Evolutionary conservation across 2,329 filamentous ascomycete genomes (phyloP), one percentile per base, ranked within the genome.

Genomic region (Epichloe festucae): DNA sequence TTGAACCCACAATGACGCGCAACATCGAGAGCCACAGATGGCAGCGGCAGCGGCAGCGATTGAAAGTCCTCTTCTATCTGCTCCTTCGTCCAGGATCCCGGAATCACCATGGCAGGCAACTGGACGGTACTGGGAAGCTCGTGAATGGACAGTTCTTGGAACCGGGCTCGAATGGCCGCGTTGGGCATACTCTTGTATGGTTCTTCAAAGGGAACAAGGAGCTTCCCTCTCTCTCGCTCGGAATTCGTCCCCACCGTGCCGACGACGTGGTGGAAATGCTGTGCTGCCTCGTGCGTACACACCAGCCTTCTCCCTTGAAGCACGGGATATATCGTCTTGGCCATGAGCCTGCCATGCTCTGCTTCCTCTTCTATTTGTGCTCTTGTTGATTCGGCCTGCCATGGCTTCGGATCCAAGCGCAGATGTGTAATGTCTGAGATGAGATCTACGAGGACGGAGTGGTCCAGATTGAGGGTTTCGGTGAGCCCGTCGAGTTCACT

Each of bases 381-480:
- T 3, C 60, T 55, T 5, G 67, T 69, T 3, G 62, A 63, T 12
- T 52, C 54, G 3, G 60, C 61, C 44, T 69, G 65, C 63, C 65
- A 69, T 3, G 61, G 58, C 50, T 65, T 58, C 0, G 64, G 61
- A 17, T 63, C 54, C 5, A 70, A 65, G 3, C 55, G 50, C 8
- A 59, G 52, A 40, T 72, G 69, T 1, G 68, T 71, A 12, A 70
- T 60, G 48, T 72, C 69, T 1, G 69, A 70, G 36, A 68, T 63
- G 31, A 72, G 60, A 42, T 69, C 65, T 41, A 71, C 65, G 14
- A 72, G 64, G 41, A 70, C 62, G 5, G 69, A 70, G 51, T 70
- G 69, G 43, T 72, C 69, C 49, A 72, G 59, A 53, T 71, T 72
- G 19, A 72, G 52, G 4, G 65, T 68, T 0, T 55, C 17, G 4